Base-by-base conservation (phyloP, 208 protist genomes). In the Endotrypanum monterogeii region DNA sequence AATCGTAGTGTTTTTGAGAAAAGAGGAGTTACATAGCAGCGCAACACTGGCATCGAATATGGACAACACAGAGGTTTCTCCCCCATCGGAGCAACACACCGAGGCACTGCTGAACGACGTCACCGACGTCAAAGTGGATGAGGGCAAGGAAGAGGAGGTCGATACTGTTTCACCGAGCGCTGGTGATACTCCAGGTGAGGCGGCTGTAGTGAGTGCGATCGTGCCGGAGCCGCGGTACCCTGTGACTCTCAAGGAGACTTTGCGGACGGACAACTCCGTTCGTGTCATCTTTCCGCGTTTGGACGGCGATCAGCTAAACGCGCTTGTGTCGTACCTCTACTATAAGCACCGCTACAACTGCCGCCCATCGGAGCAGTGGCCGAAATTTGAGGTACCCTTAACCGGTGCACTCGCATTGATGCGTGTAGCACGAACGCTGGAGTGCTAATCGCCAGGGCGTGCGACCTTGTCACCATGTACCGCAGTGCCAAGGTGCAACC, bases 311-410 rank as follows among this genome's bases (percentile, higher is more conserved):
- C 78, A 84, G 35, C 77, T 97, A 16, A 88, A 96, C 28, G 80
- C 83, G 44, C 57, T 95, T 4, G 67, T 97, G 35, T 79, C 84
- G 51, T 97, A 97, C 71, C 71, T 96, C 30, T 91, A 96, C 76
- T 95, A 93, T 81, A 97, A 97, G 69, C 82, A 91, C 62, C 74
- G 80, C 30, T 96, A 96, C 60, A 93, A 95, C 16, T 80, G 89
- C n/a, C 72, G 67, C 5, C 65, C 79, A 35, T 67, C 57, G 14
- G 86, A 86, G 37, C 52, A 73, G 30, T 85, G 94, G 28, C 88
- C 89, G 23, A 61, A 71, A 16, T 96, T 97, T 62, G 54, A 82
- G 51, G 79, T 96, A 14, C 90, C 89, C 4, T 2, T 76, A 1
- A 73, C 72, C 0, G 77, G 81, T 7, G 94, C 94, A 7, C 63